Conservation (phyloP, 148 eudicot species). For the Nyssa sinensis region DNA sequence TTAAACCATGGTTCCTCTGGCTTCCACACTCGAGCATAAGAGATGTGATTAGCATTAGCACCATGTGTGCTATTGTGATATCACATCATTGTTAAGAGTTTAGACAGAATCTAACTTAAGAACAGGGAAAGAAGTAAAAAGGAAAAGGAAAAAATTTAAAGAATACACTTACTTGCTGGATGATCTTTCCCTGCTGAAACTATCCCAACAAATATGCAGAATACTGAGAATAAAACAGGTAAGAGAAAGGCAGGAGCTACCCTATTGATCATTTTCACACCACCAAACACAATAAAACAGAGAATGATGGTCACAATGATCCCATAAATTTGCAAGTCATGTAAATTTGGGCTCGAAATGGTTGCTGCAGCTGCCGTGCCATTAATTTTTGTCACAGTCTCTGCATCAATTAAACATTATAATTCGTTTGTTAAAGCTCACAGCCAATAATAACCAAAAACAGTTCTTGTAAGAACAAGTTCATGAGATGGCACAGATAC, state of each 20-base stretch:
- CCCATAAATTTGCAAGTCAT: constrained; percentile 97
- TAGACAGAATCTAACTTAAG: neutral
- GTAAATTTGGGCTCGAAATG: constrained; percentile 75
- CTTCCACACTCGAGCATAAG: neutral
- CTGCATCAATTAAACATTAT: constrained; percentile 32
- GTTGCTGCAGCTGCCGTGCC: constrained; percentile 66
- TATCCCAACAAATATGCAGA: constrained; percentile 88
- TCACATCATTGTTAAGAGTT: neutral
- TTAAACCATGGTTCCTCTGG: neutral
- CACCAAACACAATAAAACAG: constrained; percentile 95
- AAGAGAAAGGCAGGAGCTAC: constrained; percentile 97
- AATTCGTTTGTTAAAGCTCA: neutral
- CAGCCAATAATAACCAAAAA: constrained; percentile 13
- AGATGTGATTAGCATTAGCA: neutral
- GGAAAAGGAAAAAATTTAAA: constrained; percentile 1
- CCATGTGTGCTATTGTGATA: neutral
- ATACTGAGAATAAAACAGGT: constrained; percentile 85
- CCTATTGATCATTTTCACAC: constrained; percentile 95
- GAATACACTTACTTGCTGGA: constrained; percentile 57
- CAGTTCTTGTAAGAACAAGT: neutral
- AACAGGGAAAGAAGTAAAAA: neutral
- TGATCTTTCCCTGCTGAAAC: constrained; percentile 62
- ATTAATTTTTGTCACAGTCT: constrained; percentile 67
- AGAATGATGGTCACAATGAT: constrained; percentile 87
- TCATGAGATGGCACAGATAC: neutral